These are phyloP conservation scores for Diaporthe ampelina DNA, from an alignment of 2,329 filamentous ascomycete genomes.

Conservation along the genomic window DNA sequence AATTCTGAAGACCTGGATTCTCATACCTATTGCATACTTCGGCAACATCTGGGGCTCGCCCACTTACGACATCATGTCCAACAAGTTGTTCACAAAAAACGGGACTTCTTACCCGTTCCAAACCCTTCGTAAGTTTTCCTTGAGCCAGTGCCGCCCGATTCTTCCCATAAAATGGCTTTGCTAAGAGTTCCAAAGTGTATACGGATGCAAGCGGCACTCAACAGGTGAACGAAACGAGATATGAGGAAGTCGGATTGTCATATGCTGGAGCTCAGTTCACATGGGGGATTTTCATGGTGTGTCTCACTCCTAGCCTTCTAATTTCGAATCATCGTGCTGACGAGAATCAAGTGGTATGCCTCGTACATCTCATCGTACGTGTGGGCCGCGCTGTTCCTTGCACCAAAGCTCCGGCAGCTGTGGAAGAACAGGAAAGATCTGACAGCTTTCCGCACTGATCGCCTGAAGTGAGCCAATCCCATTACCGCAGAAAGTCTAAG, in stretches of 20 bases:
- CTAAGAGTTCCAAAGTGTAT: conserved; percentile 27
- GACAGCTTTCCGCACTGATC: conserved; percentile 27
- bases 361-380: conserved; percentile 39
- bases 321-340: neutral
- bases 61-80: conserved; percentile 44
- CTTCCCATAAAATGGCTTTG: neutral
- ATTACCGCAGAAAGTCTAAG: too few species aligned
- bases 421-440: conserved; percentile 36
- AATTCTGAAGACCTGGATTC: conserved; percentile 42
- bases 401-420: conserved; percentile 33
- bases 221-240: conserved; percentile 43
- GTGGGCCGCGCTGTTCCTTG: conserved; percentile 38
- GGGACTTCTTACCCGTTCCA: conserved; percentile 42
- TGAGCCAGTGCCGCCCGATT: too few species aligned
- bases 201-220: conserved; percentile 31
- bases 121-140: conserved; percentile 13
- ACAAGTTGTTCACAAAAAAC: conserved; percentile 42
- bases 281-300: conserved; percentile 44
- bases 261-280: conserved; percentile 43
- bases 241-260: conserved; percentile 43
- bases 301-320: neutral
- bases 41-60: conserved; percentile 43
- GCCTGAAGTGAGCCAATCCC: conserved; percentile 25
- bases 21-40: conserved; percentile 45
- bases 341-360: conserved; percentile 31